Evolutionary conservation across 2,329 filamentous ascomycete genomes (phyloP).

Genomic region (Ceratocystiopsis brevicomis): DNA sequence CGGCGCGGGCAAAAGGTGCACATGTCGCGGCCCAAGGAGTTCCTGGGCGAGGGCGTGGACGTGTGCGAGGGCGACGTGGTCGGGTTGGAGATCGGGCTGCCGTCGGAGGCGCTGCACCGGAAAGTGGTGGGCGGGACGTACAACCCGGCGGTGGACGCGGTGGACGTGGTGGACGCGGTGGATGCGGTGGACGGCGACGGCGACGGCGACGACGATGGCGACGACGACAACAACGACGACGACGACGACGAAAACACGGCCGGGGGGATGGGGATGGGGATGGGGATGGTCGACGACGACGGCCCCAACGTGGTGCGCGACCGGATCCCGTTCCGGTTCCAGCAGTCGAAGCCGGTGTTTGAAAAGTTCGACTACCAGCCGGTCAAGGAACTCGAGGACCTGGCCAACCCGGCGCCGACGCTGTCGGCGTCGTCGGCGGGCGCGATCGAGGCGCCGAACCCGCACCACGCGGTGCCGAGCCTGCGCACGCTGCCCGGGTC

Average conservation of each 20-base stretch:
- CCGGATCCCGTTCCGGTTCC: slow-evolving; percentile 85
- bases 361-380: slow-evolving; percentile 81
- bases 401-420: slow-evolving; percentile 49
- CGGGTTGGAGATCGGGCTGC: slow-evolving; percentile 79
- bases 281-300: slow-evolving; percentile 20
- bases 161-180: slow-evolving; percentile 47
- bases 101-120: slow-evolving; percentile 65
- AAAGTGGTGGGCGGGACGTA: slow-evolving; percentile 78
- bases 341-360: slow-evolving; percentile 70
- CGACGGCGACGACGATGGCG: slow-evolving; percentile 15
- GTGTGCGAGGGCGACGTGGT: slow-evolving; percentile 85
- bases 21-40: slow-evolving; percentile 82
- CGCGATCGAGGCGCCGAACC: slow-evolving; percentile 39
- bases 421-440: slow-evolving; percentile 22
- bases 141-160: slow-evolving; percentile 65
- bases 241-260: background rate
- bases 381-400: slow-evolving; percentile 72
- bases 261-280: no score
- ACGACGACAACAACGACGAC: slow-evolving; percentile 20
- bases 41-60: slow-evolving; percentile 61
- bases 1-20: slow-evolving; percentile 80
- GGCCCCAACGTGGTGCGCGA: slow-evolving; percentile 77
- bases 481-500: slow-evolving; percentile 75
- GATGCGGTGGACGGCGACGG: slow-evolving; percentile 42
- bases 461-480: slow-evolving; percentile 53